Base-by-base conservation (phyloP, 2,329 filamentous ascomycete genomes). In the Colletotrichum sp. region DNA sequence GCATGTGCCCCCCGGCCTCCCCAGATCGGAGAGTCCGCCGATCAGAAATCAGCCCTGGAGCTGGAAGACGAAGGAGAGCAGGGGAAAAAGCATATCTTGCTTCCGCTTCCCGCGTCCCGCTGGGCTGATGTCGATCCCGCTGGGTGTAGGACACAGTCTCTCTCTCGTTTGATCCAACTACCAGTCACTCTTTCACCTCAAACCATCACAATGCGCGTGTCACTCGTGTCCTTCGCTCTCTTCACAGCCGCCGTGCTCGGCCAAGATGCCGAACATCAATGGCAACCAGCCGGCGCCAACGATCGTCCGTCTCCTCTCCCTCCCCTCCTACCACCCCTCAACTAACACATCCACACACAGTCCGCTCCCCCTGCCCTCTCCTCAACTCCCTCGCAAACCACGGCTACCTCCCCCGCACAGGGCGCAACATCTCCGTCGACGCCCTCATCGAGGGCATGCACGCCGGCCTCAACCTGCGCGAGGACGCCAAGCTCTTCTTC, bases 321-420 rank as follows among this genome's bases (percentile, higher is more conserved):
- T 3, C n/a, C 3, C 15, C 5, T 39, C 21, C 7, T 3, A 1
- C 5, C 15, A 36, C 9, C 16, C 8, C 0, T 0, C 16, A 12
- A 8, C 39, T 30, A 24, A 63, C 26, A 44, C 32, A 12, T 5
- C 30, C 10, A 5, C 13, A 15, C 16, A 2, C 34, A 62, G 71
- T 44, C 34, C 72, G 77, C 26, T 28, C 72, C 24, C 79, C 79
- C 18, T 80, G 79, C 64, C 79, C 78, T 3, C 77, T 80, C 30
- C 62, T 80, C 7, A 82, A 81, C 75, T 67, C 78, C 5, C 79
- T 81, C 59, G 80, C 80, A 8, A 82, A 82, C 78, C 80, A 82
- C 76, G 78, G 78, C 75, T 82, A 78, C 60, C 79, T 81, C 44
- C 79, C 80, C 1, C 79, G 79, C 55, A 76, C 77, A 28, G 80